A percentile compares a stretch with the other conserved stretches of the same genome.
Evolutionary conservation across 164 flowering plant genomes (phyloP).

Genomic region (Berberis thunbergii): DNA sequence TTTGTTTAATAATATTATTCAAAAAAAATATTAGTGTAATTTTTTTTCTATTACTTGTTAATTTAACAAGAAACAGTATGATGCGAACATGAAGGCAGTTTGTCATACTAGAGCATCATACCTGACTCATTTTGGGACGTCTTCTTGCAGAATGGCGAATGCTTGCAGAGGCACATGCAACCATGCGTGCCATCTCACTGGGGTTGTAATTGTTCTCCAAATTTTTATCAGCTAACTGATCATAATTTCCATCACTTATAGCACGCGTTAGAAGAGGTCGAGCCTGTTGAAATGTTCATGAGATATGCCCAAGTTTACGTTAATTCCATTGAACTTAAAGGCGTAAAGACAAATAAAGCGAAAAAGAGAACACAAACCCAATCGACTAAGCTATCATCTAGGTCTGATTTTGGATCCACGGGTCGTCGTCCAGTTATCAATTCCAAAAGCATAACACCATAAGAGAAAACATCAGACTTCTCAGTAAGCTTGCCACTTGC

Average conservation of each 20-base stretch:
- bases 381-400: conserved; percentile 72
- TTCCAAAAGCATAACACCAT: conserved; percentile 74
- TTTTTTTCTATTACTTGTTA: too few species aligned
- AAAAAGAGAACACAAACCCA: conserved; percentile 45
- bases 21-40: too few species aligned
- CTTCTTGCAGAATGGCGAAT: background rate
- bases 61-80: too few species aligned
- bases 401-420: conserved; percentile 34
- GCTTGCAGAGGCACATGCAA: background rate
- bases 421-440: conserved; percentile 63
- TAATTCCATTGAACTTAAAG: too few species aligned
- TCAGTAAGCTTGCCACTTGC: conserved; percentile 72
- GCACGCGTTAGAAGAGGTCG: conserved; percentile 42
- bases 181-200: conserved; percentile 6
- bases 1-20: background rate
- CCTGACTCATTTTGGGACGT: background rate
- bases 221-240: conserved; percentile 45
- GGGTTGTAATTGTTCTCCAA: conserved; percentile 31
- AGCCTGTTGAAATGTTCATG: conserved; percentile 29
- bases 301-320: too few species aligned
- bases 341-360: background rate
- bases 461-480: conserved; percentile 83
- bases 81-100: background rate
- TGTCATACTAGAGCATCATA: background rate
- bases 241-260: conserved; percentile 40